These are phyloP conservation scores for Fusarium floridanum DNA, from an alignment of 2,329 filamentous ascomycete species.

Conservation along the genomic window DNA sequence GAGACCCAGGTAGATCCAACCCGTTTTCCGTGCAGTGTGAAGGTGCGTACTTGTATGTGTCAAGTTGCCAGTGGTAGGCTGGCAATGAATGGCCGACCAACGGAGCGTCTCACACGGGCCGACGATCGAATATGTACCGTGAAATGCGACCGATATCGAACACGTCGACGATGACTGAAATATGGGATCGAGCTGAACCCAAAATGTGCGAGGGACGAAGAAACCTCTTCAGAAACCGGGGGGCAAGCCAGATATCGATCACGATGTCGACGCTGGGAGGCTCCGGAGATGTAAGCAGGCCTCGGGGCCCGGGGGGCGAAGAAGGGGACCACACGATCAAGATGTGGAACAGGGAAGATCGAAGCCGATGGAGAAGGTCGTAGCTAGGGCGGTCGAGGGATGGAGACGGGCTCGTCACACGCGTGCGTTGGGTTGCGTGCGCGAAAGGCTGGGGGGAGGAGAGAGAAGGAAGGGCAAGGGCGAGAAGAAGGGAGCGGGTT, in stretches of 20 bases:
- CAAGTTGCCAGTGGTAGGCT: constrained; percentile 1
- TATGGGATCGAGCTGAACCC: neutral
- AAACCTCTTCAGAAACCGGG: neutral
- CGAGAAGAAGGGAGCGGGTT: constrained; percentile 35
- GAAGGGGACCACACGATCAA: constrained; percentile 9
- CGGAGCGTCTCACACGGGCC: constrained; percentile 15
- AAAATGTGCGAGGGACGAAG: neutral
- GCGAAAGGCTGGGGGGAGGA: constrained; percentile 15
- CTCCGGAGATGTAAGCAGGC: constrained; percentile 22
- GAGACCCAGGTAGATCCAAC: neutral
- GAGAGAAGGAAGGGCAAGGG: constrained; percentile 31
- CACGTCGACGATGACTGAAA: neutral
- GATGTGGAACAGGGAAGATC: constrained; percentile 5
- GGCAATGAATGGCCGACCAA: constrained; percentile 3
- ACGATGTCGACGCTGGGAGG: constrained; percentile 15
- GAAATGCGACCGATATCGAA: neutral
- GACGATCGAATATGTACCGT: constrained; percentile 5
- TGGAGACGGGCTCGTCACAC: constrained; percentile 7
- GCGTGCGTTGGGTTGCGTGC: constrained; percentile 12
- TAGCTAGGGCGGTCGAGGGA: constrained; percentile 20
- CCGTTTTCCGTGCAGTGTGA: neutral
- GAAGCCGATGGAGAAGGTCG: constrained; percentile 18
- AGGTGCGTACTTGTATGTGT: constrained; percentile 1
- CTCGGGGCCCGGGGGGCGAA: constrained; percentile 16
- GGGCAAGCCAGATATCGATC: constrained; percentile 14